Conservation (phyloP, 441 rosid genomes). For the Brassica hybrid region DNA sequence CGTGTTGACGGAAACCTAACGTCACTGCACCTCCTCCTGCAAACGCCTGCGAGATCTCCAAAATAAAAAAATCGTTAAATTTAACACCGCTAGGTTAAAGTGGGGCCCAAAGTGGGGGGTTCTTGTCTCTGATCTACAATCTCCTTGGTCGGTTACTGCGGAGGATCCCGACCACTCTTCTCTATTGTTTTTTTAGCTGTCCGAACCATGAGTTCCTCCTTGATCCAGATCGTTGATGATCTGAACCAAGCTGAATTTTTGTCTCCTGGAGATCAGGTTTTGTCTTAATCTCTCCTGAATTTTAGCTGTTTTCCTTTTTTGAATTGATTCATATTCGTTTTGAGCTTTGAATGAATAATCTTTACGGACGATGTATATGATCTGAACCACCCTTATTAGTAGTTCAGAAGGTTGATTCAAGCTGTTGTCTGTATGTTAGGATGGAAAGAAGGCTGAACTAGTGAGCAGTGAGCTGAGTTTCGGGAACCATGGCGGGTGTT, state of each 20-base stretch:
- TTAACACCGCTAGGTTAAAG: not conserved
- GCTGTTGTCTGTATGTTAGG: constrained; percentile 4
- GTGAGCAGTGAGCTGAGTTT: constrained; percentile 30
- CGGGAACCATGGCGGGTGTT: constrained; percentile 46
- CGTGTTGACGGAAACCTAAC: not conserved
- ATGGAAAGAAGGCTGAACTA: constrained; percentile 11
- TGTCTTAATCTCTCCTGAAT: no score
- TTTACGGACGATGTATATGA: no score
- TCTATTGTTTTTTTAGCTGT: not conserved
- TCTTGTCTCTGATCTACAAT: not conserved
- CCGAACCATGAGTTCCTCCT: constrained; percentile 1
- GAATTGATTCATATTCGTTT: no score
- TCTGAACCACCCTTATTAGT: no score
- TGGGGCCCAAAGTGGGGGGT: no score
- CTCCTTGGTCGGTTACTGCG: not conserved
- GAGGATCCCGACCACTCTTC: not conserved
- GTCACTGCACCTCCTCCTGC: not conserved
- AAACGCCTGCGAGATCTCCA: not conserved
- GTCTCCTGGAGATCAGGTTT: not conserved
- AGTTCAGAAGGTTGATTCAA: no score
- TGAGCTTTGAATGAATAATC: no score
- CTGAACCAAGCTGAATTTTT: not conserved
- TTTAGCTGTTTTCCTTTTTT: no score
- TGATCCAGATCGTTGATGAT: not conserved
- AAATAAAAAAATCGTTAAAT: not conserved